These are phyloP conservation scores for Fonsecaea monophora DNA, from an alignment of 2,329 filamentous ascomycete species.

Conservation along the genomic window DNA sequence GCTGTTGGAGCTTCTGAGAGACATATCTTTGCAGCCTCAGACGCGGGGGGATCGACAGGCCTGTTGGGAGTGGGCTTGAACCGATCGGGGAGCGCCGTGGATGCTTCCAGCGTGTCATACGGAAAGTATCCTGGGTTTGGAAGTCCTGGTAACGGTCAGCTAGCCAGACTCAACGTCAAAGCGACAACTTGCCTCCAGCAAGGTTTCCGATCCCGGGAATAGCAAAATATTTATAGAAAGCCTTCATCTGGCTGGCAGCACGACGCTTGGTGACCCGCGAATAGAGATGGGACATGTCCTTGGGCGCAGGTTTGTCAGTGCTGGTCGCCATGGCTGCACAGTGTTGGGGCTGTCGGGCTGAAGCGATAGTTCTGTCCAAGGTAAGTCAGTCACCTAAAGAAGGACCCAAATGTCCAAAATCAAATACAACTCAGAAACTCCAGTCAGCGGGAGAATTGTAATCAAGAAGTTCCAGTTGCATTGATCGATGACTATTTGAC, in stretches of 20 bases:
- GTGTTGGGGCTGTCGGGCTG: not conserved
- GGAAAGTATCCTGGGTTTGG: slow-evolving; percentile 85
- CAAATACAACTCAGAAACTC: not conserved
- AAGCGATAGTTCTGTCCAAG: not conserved
- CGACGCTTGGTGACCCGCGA: slow-evolving; percentile 73
- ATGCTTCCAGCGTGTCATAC: slow-evolving; percentile 87
- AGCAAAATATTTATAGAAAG: slow-evolving; percentile 82
- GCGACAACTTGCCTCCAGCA: slow-evolving; percentile 59
- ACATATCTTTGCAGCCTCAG: slow-evolving; percentile 46
- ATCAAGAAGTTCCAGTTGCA: not conserved
- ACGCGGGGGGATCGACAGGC: slow-evolving; percentile 57
- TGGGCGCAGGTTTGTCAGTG: slow-evolving; percentile 58
- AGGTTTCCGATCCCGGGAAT: slow-evolving; percentile 68
- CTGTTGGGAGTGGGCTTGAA: slow-evolving; percentile 74
- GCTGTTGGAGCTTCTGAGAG: slow-evolving; percentile 46
- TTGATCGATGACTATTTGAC: slow-evolving; percentile 23
- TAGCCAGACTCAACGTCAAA: slow-evolving; percentile 2
- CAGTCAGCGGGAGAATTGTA: slow-evolving; percentile 2
- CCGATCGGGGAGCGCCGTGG: slow-evolving; percentile 74
- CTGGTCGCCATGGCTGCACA: slow-evolving; percentile 36
- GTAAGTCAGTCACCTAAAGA: not conserved
- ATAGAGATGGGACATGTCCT: slow-evolving; percentile 80
- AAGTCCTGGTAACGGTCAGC: slow-evolving; percentile 63
- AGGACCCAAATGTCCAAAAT: not conserved
- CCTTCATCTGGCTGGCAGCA: slow-evolving; percentile 72